Base-by-base conservation (phyloP, 129 eudicot genomes). In the Centaurea solstitialis region DNA sequence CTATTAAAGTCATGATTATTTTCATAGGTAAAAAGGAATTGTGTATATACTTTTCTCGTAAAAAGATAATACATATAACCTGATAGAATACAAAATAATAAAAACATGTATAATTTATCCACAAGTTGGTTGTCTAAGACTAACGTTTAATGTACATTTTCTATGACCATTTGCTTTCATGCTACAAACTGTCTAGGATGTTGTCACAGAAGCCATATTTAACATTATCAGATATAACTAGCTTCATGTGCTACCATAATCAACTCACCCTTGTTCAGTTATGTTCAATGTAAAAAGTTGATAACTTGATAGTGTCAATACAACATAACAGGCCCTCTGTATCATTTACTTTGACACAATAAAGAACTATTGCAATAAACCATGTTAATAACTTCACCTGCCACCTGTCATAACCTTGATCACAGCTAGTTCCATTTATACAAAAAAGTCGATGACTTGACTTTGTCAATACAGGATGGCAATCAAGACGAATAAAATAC, bases 401-500 rank as follows among this genome's bases (percentile, higher is more conserved):
- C 65, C 22, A n/a, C 21, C 22, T 3, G n/a, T 17, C 65, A 17
- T 57, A 57, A 57, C 65, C 65, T 64, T 9, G 30, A 64, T 62
- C 26, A 6, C 61, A 47, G 5, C 26, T n/a, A 45, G 39, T 45
- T 45, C 26, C 65, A 47, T 64, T 65, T 21, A 22, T 9, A 38
- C 20, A 66, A 76, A 37, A 26, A 38, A 65, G 37, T 35, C 4
- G 73, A 37, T 76, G 21, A 21, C 72, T 18, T 76, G 61, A 38
- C 11, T 7, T 10, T 40, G 12, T 22, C 53, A 10, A 64, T 21
- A 64, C 7, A 76, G 40, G 26, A 76, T 4, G 47, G 73, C 18
- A 73, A 41, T 11, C 5, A 9, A 65, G 75, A 7, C 39, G 43
- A 75, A 68, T 75, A 81, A 75, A 73, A 45, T 23, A 81, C 57